Evolutionary conservation across 1,139 yeast species (phyloP).

Genomic region (Diutina scorzettiae): DNA sequence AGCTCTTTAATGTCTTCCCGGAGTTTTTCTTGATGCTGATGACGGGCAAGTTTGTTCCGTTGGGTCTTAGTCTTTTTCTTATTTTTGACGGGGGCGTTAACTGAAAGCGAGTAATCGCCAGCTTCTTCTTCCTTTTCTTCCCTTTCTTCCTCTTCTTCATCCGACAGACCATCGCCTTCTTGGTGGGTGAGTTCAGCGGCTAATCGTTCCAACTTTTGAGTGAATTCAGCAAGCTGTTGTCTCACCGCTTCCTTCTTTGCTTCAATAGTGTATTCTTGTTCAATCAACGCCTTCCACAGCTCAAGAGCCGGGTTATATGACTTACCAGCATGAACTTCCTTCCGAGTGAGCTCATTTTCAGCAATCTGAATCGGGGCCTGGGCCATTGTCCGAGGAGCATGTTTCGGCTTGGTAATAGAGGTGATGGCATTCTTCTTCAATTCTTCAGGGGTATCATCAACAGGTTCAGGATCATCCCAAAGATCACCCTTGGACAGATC

Average conservation of each 20-base stretch:
- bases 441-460: conserved; percentile 38
- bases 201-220: conserved; percentile 49
- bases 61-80: conserved; percentile 70
- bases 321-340: conserved; percentile 56
- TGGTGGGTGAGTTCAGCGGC: conserved; percentile 44
- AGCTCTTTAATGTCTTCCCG: conserved; percentile 46
- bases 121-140: conserved; percentile 15
- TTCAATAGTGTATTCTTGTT: conserved; percentile 56
- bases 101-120: conserved; percentile 36
- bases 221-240: conserved; percentile 46
- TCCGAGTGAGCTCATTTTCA: conserved; percentile 13
- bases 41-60: conserved; percentile 61
- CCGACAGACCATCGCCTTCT: conserved; percentile 36
- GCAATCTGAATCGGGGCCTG: not conserved
- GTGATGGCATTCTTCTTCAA: conserved; percentile 41
- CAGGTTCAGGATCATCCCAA: conserved; percentile 39
- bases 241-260: conserved; percentile 56
- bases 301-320: conserved; percentile 87
- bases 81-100: conserved; percentile 56
- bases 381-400: not conserved
- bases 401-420: conserved; percentile 9
- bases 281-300: conserved; percentile 68
- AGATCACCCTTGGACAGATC: conserved; percentile 41
- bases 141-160: conserved; percentile 24
- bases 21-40: conserved; percentile 46